phyloP scores from a whole-genome alignment of 1,284 basidiomycete species.

The Ganoderma meredithae region DNA sequence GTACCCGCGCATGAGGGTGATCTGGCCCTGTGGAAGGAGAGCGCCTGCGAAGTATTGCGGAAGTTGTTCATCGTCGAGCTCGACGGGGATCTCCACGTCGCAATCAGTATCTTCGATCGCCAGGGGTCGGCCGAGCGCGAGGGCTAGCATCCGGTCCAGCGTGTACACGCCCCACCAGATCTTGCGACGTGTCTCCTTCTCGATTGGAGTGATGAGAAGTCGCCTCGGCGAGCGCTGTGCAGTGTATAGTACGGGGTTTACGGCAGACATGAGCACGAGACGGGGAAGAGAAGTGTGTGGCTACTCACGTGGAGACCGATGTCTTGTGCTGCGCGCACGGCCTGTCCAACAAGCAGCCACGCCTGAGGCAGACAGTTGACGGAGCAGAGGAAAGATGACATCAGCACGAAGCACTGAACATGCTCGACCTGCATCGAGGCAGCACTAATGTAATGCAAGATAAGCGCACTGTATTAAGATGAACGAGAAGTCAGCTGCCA shows the following conservation, averaged over 20 bases:
- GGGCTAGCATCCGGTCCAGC: constrained; percentile 88
- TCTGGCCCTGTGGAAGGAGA: constrained; percentile 58
- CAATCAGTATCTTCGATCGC: constrained; percentile 84
- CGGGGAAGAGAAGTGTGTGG: constrained; percentile 11
- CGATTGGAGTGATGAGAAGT: constrained; percentile 70
- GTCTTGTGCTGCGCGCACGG: constrained; percentile 87
- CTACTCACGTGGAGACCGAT: constrained; percentile 85
- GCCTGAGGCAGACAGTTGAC: constrained; percentile 91
- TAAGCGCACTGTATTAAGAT: constrained; percentile 67
- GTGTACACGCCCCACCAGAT: constrained; percentile 93
- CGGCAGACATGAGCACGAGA: constrained; percentile 31
- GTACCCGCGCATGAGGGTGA: constrained; percentile 82
- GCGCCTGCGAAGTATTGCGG: constrained; percentile 74
- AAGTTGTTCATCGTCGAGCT: constrained; percentile 81
- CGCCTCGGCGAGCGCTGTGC: constrained; percentile 80
- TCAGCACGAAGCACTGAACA: constrained; percentile 87
- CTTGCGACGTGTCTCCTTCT: constrained; percentile 88
- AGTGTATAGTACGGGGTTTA: constrained; percentile 15
- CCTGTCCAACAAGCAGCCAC: constrained; percentile 90
- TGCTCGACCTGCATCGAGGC: constrained; percentile 82
- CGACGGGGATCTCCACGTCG: constrained; percentile 82
- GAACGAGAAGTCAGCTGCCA: constrained; percentile 32
- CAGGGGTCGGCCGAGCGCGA: constrained; percentile 83
- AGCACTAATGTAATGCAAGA: constrained; percentile 89
- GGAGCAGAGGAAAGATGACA: constrained; percentile 89